Evolutionary conservation across 495 filamentous ascomycete genomes (phyloP).

Genomic region (Tuber indicum): DNA sequence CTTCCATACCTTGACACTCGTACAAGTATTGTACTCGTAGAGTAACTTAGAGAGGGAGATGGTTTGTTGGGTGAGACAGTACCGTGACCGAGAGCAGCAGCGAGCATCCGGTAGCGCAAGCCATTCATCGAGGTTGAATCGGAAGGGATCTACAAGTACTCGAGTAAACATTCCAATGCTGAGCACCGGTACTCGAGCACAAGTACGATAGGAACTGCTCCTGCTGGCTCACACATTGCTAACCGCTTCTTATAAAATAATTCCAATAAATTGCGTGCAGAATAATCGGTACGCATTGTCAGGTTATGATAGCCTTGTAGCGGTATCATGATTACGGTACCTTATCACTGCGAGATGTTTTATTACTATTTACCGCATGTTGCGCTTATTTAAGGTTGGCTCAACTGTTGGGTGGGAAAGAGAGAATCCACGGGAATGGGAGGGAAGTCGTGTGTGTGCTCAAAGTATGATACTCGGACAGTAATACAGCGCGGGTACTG

Average conservation of each 20-base stretch:
- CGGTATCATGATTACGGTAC: conserved; percentile 33
- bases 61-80: conserved; percentile 27
- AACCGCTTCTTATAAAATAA: conserved; percentile 12
- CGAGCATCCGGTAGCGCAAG: conserved; percentile 18
- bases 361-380: conserved; percentile 26
- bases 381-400: conserved; percentile 25
- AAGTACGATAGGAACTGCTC: background rate
- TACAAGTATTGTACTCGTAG: background rate
- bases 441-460: background rate
- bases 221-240: conserved; percentile 15
- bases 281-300: conserved; percentile 9
- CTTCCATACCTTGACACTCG: background rate
- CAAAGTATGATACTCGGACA: background rate
- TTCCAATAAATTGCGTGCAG: conserved; percentile 25
- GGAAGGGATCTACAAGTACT: conserved; percentile 12
- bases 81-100: conserved; percentile 34
- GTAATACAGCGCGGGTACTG: background rate
- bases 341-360: conserved; percentile 33
- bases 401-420: background rate
- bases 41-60: background rate
- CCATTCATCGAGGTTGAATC: conserved; percentile 12
- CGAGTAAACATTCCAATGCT: background rate
- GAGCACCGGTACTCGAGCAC: too few species aligned
- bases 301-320: background rate
- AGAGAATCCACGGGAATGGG: background rate